These are phyloP conservation scores for Paulownia fortunei DNA, from an alignment of 257 asterid species.

Conservation along the genomic window DNA sequence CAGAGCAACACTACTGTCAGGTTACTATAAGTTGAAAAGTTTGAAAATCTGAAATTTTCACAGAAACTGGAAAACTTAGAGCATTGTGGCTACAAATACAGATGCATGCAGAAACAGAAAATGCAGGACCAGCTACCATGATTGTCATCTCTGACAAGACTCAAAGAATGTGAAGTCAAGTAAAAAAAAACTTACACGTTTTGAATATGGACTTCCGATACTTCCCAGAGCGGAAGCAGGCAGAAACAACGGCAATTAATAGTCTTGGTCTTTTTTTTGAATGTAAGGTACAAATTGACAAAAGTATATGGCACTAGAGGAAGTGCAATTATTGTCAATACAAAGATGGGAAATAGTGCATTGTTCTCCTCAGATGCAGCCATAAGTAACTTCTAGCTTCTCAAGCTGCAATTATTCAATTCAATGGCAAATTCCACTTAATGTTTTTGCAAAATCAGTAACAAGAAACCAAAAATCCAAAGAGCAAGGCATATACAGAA, in stretches of 20 bases:
- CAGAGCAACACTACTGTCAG: constrained; percentile 90
- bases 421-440: constrained; percentile 12
- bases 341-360: constrained; percentile 91
- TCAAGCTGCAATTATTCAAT: constrained; percentile 34
- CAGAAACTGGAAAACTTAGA: constrained; percentile 18
- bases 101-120: neutral
- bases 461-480: constrained; percentile 1
- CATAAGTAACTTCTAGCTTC: constrained; percentile 54
- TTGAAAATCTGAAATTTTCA: constrained; percentile 76
- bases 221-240: constrained; percentile 92
- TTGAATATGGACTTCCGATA: constrained; percentile 90
- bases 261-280: constrained; percentile 62
- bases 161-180: neutral
- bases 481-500: neutral
- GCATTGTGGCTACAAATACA: constrained; percentile 2
- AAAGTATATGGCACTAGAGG: constrained; percentile 96
- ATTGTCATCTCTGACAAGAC: constrained; percentile 10
- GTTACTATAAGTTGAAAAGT: constrained; percentile 93
- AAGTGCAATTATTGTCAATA: constrained; percentile 87
- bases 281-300: constrained; percentile 68
- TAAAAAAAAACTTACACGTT: constrained; percentile 66
- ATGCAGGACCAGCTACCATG: neutral
- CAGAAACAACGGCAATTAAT: constrained; percentile 85
- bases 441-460: neutral
- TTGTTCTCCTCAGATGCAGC: constrained; percentile 92